Conservation (phyloP, 768 basidiomycete species). For the Naganishia vishniacii region DNA sequence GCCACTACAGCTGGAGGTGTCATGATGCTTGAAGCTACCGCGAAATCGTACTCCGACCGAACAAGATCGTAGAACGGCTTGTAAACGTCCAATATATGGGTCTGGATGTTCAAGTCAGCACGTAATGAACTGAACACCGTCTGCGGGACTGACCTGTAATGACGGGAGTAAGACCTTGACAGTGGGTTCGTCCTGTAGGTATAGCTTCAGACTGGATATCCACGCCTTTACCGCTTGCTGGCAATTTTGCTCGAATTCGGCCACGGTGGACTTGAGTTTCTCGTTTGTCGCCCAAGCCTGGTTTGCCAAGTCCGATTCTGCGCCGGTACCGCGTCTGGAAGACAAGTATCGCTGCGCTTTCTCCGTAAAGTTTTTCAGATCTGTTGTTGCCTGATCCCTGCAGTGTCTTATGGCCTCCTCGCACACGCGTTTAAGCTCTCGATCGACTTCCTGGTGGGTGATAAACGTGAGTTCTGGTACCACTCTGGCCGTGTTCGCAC, state of each 20-base stretch:
- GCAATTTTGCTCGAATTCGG: slow-evolving; percentile 51
- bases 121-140: background rate
- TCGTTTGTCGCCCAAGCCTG: slow-evolving; percentile 58
- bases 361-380: slow-evolving; percentile 63
- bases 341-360: slow-evolving; percentile 52
- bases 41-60: slow-evolving; percentile 51
- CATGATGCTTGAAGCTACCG: slow-evolving; percentile 38
- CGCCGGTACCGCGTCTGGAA: slow-evolving; percentile 8
- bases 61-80: slow-evolving; percentile 64
- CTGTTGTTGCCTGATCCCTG: slow-evolving; percentile 57
- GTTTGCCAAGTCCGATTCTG: slow-evolving; percentile 36
- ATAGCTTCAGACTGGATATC: slow-evolving; percentile 61
- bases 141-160: slow-evolving; percentile 49
- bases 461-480: background rate
- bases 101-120: slow-evolving; percentile 50
- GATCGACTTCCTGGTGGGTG: slow-evolving; percentile 67
- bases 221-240: slow-evolving; percentile 56
- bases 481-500: background rate
- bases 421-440: slow-evolving; percentile 74
- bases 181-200: slow-evolving; percentile 74
- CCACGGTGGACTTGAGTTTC: slow-evolving; percentile 55
- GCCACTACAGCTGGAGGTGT: slow-evolving; percentile 39
- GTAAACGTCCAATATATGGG: slow-evolving; percentile 70
- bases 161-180: slow-evolving; percentile 72
- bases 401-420: slow-evolving; percentile 71